A percentile compares a stretch with the other conserved stretches of the same genome.
Evolutionary conservation across 2,329 filamentous ascomycete species (phyloP).

Genomic region (Periconia digitata): DNA sequence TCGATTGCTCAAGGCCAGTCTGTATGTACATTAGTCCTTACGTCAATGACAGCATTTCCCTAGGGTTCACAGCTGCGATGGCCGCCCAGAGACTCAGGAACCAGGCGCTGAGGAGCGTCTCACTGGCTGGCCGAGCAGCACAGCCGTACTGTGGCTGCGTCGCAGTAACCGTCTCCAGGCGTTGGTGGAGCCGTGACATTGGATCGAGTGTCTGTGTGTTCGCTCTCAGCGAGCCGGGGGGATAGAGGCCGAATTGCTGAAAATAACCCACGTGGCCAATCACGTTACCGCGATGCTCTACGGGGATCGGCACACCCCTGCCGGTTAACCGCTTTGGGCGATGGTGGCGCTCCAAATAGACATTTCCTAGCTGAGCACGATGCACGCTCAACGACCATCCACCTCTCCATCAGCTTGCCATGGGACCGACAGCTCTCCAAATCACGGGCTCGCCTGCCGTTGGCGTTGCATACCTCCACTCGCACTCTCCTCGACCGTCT

Average conservation of each 20-base stretch:
- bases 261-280: constrained; percentile 34
- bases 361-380: too few relatives aligned
- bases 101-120: constrained; percentile 28
- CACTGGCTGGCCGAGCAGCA: constrained; percentile 35
- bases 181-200: constrained; percentile 26
- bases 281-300: constrained; percentile 16
- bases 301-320: constrained; percentile 16
- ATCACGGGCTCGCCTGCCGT: constrained; percentile 29
- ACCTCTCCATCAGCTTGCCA: background rate
- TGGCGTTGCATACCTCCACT: constrained; percentile 17
- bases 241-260: constrained; percentile 36
- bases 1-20: constrained; percentile 34
- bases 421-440: too few relatives aligned
- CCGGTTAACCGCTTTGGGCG: constrained; percentile 21
- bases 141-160: constrained; percentile 42
- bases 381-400: too few relatives aligned
- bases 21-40: constrained; percentile 26
- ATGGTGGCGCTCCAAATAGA: constrained; percentile 35
- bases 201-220: constrained; percentile 27
- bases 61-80: constrained; percentile 36
- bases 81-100: constrained; percentile 21
- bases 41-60: constrained; percentile 33
- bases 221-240: constrained; percentile 31
- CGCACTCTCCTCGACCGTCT: constrained; percentile 15
- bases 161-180: constrained; percentile 16